Base-by-base conservation (phyloP, 2,329 filamentous ascomycete species). In the Arthrinium phaeospermum region DNA sequence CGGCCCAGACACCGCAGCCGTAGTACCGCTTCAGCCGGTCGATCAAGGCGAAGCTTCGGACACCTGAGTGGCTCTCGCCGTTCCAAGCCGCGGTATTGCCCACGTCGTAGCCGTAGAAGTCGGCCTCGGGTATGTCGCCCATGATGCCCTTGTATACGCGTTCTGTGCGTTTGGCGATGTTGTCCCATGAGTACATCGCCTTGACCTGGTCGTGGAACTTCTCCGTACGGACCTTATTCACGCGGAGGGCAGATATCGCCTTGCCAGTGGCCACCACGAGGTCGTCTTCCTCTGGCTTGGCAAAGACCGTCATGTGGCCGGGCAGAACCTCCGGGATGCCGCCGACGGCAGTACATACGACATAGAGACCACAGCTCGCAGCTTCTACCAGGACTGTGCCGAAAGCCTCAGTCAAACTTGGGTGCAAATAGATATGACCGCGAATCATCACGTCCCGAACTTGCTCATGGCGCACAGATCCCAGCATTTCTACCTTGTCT, bases 151-250 rank as follows among this genome's bases (percentile, higher is more conserved):
- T 91, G 82, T 99, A 99, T 0, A 99, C 96, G 44, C 96, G 90
- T 83, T 99, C 96, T 0, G 96, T 98, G 71, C 96, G 93, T 77
- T 93, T 90, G 19, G 96, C 96, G 41, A 99, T 96, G 81, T 99
- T 96, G 41, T 94, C 94, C 96, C 96, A 99, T 1, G 94, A 97
- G 84, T 99, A 99, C 96, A 98, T 98, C 85, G 93, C 94, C 82
- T 96, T 95, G 74, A 99, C 96, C 82, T 98, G 94, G 76, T 98
- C 96, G 81, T 99, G 96, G 80, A 99, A 99, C 57, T 92, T 90
- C 81, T 98, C 96, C 0, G 96, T 97, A 74, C 94, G 91, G 41
- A 99, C 93, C 77, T 92, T 94, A 76, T 95, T 96, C 7, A 92
- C 93, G 64, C 96, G 91, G 71, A 99, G 87, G 44, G 94, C 92